Evolutionary conservation across 2,329 filamentous ascomycete species (phyloP).

Genomic region (Trichophyton equinum): DNA sequence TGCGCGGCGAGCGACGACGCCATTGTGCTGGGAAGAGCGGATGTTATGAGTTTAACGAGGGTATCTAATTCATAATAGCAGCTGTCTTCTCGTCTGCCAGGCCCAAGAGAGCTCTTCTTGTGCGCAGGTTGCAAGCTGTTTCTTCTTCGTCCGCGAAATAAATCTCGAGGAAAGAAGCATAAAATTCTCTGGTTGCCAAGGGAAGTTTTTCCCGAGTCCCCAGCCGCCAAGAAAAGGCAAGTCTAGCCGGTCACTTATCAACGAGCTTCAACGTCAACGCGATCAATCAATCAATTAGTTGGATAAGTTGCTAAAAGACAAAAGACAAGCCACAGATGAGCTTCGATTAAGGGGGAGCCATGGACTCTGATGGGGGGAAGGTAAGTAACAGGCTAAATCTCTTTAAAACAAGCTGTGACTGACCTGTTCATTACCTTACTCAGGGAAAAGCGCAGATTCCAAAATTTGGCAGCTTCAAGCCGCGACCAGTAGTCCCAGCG

Average conservation of each 20-base stretch:
- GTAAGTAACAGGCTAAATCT: slow-evolving; percentile 16
- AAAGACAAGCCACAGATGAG: not conserved
- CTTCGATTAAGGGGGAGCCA: slow-evolving; percentile 10
- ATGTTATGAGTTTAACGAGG: slow-evolving; percentile 1
- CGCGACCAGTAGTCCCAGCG: not conserved
- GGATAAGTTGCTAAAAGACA: no score
- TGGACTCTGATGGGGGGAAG: slow-evolving; percentile 27
- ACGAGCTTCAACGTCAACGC: not conserved
- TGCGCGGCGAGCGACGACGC: slow-evolving; percentile 81
- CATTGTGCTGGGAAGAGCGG: slow-evolving; percentile 42
- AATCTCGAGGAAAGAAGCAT: slow-evolving; percentile 4
- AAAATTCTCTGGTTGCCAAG: slow-evolving; percentile 16
- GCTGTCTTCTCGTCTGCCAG: not conserved
- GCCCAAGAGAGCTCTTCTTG: not conserved
- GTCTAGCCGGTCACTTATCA: slow-evolving; percentile 10
- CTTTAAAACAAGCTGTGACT: not conserved
- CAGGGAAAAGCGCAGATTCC: slow-evolving; percentile 41
- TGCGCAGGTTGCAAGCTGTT: not conserved
- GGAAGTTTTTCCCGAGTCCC: slow-evolving; percentile 19
- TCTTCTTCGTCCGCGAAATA: not conserved
- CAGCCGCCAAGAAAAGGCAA: slow-evolving; percentile 12
- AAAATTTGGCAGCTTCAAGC: slow-evolving; percentile 62
- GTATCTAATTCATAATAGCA: slow-evolving; percentile 4
- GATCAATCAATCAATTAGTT: not conserved
- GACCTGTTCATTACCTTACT: not conserved